Base-by-base conservation (phyloP, 2,329 filamentous ascomycete genomes). In the Endoconidiophora polonica region DNA sequence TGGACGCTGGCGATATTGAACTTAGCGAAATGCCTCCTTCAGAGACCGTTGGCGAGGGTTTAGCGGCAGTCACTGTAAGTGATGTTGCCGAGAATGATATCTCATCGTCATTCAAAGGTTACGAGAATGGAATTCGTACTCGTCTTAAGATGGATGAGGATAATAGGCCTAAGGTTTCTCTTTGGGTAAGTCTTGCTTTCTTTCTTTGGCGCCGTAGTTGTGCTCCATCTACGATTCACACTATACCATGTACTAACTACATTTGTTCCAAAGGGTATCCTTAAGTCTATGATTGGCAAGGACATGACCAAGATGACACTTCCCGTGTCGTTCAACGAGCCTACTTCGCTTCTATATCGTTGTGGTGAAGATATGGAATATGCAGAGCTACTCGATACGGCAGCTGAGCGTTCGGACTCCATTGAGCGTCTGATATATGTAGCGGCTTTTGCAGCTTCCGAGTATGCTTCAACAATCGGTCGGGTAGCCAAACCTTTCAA, bases 231-330 rank as follows among this genome's bases (percentile, higher is more conserved):
- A 29, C 24, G 5, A 43, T 49, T 20, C n/a, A 7, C 45, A 18
- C 16, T 18, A 18, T 18, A 18, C 16, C 16, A 18, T 24, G 6
- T 16, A 39, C 43, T 50, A 50, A 50, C 26, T 20, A n/a, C 4
- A 22, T 22, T 10, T 44, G 6, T 33, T 20, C 20, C 44, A 24
- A 56, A 95, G 88, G 83, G 83, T 57, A 95, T 98, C 58, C 69
- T 98, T 55, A 98, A 96, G 68, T 96, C 90, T 20, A 96, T 98
- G 91, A 94, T 98, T 65, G 91, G 91, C 55, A 96, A 98, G 64
- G 91, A 98, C 61, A 96, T 98, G 91, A 96, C 91, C 37, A 96
- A 93, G 70, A 98, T 98, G 90, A 96, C 91, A 0, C 69, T 98
- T 18, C 91, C 91, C 0, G 91, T 98, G 2, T 94, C 91, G 0